These are phyloP conservation scores for Porcisia hertigi DNA, from an alignment of 208 protist genomes.

Conservation along the genomic window DNA sequence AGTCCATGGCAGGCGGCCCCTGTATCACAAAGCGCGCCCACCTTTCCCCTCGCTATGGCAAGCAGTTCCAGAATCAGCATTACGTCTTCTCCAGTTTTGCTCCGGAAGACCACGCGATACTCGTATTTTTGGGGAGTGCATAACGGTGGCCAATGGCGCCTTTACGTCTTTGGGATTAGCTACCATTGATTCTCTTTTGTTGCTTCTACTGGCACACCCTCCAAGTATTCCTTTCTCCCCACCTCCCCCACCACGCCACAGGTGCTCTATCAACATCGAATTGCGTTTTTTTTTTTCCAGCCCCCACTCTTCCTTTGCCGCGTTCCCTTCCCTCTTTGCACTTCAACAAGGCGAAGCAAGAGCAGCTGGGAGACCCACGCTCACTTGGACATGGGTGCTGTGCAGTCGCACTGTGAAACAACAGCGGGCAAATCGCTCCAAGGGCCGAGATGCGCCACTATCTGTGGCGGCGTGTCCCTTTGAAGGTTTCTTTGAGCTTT, in stretches of 20 bases:
- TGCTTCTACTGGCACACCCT: background rate
- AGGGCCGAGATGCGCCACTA: background rate
- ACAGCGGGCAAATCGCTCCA: background rate
- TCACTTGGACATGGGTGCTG: background rate
- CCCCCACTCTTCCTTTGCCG: too few relatives aligned
- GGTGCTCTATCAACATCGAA: too few relatives aligned
- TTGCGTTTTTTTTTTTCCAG: too few relatives aligned
- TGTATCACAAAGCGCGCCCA: conserved; percentile 20
- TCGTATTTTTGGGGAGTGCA: conserved; percentile 40
- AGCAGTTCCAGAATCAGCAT: conserved; percentile 26
- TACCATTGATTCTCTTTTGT: background rate
- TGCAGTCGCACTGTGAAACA: background rate
- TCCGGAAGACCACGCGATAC: conserved; percentile 30
- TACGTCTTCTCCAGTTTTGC: conserved; percentile 41
- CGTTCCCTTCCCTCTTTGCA: background rate
- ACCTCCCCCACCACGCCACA: too few relatives aligned
- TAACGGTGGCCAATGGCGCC: background rate
- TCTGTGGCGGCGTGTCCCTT: background rate
- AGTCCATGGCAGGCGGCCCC: background rate
- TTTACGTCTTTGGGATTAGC: background rate
- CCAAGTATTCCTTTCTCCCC: too few relatives aligned
- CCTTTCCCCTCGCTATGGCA: conserved; percentile 19
- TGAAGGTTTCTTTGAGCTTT: background rate
- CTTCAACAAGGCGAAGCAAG: background rate
- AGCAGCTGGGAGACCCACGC: background rate